A percentile compares a stretch with the other conserved stretches of the same genome.
phyloP scores from a whole-genome alignment of 2,329 filamentous ascomycete species.

The Orbilia quercus region DNA sequence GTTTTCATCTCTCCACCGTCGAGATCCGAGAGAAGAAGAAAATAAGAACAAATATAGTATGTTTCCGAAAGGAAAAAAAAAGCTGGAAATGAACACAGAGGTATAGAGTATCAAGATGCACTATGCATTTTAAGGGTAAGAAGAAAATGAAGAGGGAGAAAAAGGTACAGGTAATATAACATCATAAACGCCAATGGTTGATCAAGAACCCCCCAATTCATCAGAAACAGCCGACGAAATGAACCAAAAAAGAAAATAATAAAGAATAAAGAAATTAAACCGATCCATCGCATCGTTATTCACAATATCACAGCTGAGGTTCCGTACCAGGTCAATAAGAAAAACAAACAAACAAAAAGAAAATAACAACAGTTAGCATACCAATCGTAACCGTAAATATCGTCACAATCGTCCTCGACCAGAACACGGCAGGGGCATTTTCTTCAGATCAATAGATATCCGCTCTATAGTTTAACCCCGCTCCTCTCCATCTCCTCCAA shows the following conservation, averaged over 20 bases:
- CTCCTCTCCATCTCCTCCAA: slow-evolving; percentile 86
- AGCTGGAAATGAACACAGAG: neutral
- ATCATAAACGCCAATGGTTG: too few species aligned
- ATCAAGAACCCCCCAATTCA: too few species aligned
- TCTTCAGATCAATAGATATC: neutral
- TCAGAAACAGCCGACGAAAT: neutral
- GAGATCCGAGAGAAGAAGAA: too few species aligned
- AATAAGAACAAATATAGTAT: neutral
- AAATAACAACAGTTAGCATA: neutral
- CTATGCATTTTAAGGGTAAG: too few species aligned
- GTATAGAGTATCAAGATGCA: neutral
- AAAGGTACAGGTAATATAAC: neutral
- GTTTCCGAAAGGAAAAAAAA: neutral
- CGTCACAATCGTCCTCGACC: slow-evolving; percentile 5
- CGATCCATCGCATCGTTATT: too few species aligned
- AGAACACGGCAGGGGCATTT: too few species aligned
- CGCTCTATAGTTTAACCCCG: slow-evolving; percentile 77
- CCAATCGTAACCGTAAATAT: slow-evolving; percentile 15
- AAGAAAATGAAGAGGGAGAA: neutral
- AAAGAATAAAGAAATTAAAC: too few species aligned
- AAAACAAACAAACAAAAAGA: neutral
- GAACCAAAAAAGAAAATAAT: neutral
- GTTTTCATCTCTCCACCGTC: too few species aligned
- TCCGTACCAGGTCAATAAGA: neutral
- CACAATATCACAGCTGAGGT: neutral